Base-by-base conservation (phyloP, 495 filamentous ascomycete genomes). In the Xylaria venustula region DNA sequence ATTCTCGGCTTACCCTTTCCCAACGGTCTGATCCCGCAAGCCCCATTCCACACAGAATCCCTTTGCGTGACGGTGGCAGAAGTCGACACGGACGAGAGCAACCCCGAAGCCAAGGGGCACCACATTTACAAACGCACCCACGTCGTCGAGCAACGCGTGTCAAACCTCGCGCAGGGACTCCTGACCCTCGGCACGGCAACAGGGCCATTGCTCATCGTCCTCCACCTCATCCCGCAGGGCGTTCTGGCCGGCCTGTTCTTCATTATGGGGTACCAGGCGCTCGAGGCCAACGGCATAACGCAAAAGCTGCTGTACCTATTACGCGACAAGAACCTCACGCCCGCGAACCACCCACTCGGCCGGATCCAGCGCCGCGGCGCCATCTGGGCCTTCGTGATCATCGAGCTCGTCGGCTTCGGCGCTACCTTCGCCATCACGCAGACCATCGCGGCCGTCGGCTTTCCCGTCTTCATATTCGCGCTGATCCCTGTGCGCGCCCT, bases 351-450 rank as follows among this genome's bases (percentile, higher is more conserved):
- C 60, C 90, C 90, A 8, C 84, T 97, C 11, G 81, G 80, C 54
- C 73, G 73, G 8, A 72, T 92, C 20, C 71, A 80, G 20, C 83
- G 88, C 20, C 83, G 87, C 9, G 58, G 60, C 9, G 85, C 87
- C 2, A 80, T 95, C 62, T 95, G 90, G 88, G 71, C 70, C 5
- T 96, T 95, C 73, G 88, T 95, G 2, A 74, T 73, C 14, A 71
- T 92, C n/a, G 88, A 97, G 72, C 73, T 95, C 5, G 14, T 90
- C 30, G 91, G 90, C 0, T 94, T 98, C 66, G 90, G 79, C 3
- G 90, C 87, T 1, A 96, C 90, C 2, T 94, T 98, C 70, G 93
- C 91, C n/a, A 93, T 97, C 65, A 93, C 92, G 8, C 92, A 97
- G 74, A 97, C 93, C 0, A 90, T 96, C 50, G 93, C 91, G 8